A percentile compares a stretch with the other conserved stretches of the same genome.
phyloP scores from a whole-genome alignment of 2,329 filamentous ascomycete genomes.

The Colletotrichum orchidophilum region DNA sequence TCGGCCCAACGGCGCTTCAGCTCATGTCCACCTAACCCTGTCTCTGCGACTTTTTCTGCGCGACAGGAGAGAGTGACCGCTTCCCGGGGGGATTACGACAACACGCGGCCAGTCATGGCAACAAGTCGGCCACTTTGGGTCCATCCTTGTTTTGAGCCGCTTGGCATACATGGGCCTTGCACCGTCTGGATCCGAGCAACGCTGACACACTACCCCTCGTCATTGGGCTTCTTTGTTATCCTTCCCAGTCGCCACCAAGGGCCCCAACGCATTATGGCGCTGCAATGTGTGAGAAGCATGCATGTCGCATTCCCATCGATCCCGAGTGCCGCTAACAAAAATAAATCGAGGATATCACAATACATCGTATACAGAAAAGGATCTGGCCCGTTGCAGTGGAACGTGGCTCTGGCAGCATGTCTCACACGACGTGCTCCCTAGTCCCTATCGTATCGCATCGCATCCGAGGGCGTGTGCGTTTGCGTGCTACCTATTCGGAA shows the following conservation, averaged over 20 bases:
- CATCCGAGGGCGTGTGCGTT: not conserved
- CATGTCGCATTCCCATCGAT: not conserved
- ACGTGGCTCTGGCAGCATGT: conserved; percentile 15
- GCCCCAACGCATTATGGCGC: not conserved
- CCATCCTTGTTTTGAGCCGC: conserved; percentile 31
- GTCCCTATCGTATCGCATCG: not conserved
- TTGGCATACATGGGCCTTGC: conserved; percentile 30
- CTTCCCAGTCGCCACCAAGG: not conserved
- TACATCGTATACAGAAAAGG: not conserved
- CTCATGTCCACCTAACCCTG: conserved; percentile 1
- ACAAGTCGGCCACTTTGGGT: conserved; percentile 17
- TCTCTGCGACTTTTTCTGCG: conserved; percentile 12
- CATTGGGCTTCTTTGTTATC: not conserved
- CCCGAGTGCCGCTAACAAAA: not conserved
- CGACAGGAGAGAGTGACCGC: conserved; percentile 17
- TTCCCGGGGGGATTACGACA: conserved; percentile 27
- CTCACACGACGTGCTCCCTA: conserved; percentile 8
- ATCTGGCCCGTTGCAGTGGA: conserved; percentile 14
- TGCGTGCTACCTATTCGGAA: not conserved
- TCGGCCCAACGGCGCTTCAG: not conserved
- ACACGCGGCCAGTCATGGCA: conserved; percentile 19
- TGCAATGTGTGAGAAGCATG: not conserved
- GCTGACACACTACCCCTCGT: not conserved
- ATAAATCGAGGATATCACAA: not conserved
- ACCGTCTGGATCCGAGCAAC: conserved; percentile 23